Evolutionary conservation across 2,329 filamentous ascomycete species (phyloP), one percentile per base, ranked within the genome.

Genomic region (Hypocreales sp.): DNA sequence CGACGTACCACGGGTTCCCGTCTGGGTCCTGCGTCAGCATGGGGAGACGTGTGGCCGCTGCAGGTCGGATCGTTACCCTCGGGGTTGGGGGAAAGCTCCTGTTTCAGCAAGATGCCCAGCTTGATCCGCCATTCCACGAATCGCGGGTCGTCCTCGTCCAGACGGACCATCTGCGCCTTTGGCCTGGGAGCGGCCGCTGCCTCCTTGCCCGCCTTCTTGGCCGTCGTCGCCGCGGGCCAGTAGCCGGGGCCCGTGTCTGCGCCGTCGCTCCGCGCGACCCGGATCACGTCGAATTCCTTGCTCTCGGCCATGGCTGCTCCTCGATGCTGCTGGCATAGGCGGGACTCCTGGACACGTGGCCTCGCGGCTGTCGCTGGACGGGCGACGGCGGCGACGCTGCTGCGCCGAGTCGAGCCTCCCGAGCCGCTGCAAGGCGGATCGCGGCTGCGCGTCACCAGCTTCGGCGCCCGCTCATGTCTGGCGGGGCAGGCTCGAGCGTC

Each of bases 81-180:
- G 6, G 53, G 54, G 12, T 41, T 47, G 4, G 52, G 55, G 8
- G 54, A 47, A 5, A 61, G 42, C 29, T 61, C 57, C 33, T 60
- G 57, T 37, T 60, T 61, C 20, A 61, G 36, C 10, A 61, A 40
- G 12, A 60, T 58, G 2, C 57, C 57, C 20, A 60, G 35, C 40
- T 61, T 61, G 27, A 61, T 46, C 25, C 50, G 49, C 56, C 56
- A 61, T 26, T 61, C 57, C 13, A 53, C 41, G 28, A 58, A 58
- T 12, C 56, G 46, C 8, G 56, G 52, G 24, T 61, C 57, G 16
- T 58, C 50, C 24, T 58, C 53, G 3, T 50, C 35, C n/a, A 61
- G 33, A 7, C 57, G 48, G 9, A 49, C 38, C 56, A 60, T 59
- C 28, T 58, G 55, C 16, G 56, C 53, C 27, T 59, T 60, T 2